Percentiles rank a stretch among this genome's conserved stretches.
phyloP scores from a whole-genome alignment of 208 protist species.

The Trypanosoma theileri region DNA sequence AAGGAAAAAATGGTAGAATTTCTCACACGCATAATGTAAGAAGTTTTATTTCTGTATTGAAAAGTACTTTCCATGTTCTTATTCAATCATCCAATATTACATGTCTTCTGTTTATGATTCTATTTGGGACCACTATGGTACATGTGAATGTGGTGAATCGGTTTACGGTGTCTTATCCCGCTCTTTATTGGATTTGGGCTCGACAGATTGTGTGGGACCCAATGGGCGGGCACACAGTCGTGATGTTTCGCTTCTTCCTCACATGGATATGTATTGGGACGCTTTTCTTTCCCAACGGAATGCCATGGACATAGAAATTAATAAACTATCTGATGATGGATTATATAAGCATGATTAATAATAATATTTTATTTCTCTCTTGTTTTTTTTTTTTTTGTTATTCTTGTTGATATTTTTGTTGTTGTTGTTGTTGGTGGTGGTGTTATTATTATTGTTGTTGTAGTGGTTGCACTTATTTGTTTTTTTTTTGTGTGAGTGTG shows the following conservation, averaged over 20 bases:
- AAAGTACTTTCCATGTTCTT: conserved; percentile 7
- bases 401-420: too few relatives aligned
- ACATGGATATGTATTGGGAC: conserved; percentile 55
- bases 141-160: conserved; percentile 82
- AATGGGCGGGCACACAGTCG: conserved; percentile 26
- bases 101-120: conserved; percentile 41
- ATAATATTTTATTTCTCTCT: too few relatives aligned
- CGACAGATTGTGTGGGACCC: conserved; percentile 45
- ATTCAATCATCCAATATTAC: conserved; percentile 59
- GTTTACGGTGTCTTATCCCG: conserved; percentile 67
- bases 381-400: too few relatives aligned
- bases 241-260: conserved; percentile 49
- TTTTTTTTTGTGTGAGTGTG: too few relatives aligned
- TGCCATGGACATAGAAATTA: conserved; percentile 72
- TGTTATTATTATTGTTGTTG: too few relatives aligned
- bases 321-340: background rate
- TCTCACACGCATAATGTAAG: background rate
- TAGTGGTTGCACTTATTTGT: too few relatives aligned
- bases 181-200: conserved; percentile 63
- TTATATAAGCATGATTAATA: too few relatives aligned
- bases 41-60: background rate
- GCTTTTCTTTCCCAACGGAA: conserved; percentile 70
- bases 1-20: background rate
- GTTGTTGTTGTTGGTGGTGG: too few relatives aligned
- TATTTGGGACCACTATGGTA: conserved; percentile 57